Conservation (phyloP, 2,329 filamentous ascomycete genomes). For the Fusarium sp. region DNA sequence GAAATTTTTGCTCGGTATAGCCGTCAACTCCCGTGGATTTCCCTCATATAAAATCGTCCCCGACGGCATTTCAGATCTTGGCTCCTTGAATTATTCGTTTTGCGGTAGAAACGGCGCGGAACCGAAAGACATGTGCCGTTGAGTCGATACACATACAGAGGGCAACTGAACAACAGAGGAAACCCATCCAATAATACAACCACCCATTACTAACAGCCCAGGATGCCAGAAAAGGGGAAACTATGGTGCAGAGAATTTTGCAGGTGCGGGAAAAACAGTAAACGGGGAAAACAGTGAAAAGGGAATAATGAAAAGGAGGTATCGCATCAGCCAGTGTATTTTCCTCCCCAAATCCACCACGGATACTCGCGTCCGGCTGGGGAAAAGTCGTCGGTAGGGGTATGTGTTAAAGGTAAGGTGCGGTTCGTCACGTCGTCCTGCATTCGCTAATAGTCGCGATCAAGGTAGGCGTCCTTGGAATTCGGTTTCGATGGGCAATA, state of each 20-base stretch:
- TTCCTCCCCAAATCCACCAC: slow-evolving; percentile 43
- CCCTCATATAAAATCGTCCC: slow-evolving; percentile 41
- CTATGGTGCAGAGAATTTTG: slow-evolving; percentile 53
- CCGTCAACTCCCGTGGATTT: slow-evolving; percentile 48
- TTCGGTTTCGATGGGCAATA: slow-evolving; percentile 49
- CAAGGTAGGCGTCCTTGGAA: slow-evolving; percentile 48
- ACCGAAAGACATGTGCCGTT: slow-evolving; percentile 31
- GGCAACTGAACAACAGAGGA: slow-evolving; percentile 47
- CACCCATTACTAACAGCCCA: slow-evolving; percentile 50
- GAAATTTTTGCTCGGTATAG: slow-evolving; percentile 51
- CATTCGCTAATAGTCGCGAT: slow-evolving; percentile 54
- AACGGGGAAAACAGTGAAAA: slow-evolving; percentile 40
- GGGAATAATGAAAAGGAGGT: slow-evolving; percentile 50
- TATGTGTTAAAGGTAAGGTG: slow-evolving; percentile 50
- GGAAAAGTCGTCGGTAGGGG: slow-evolving; percentile 46
- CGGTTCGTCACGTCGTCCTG: slow-evolving; percentile 58
- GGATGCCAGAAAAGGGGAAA: slow-evolving; percentile 49
- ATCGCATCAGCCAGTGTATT: slow-evolving; percentile 51
- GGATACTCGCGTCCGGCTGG: slow-evolving; percentile 42
- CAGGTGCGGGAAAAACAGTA: slow-evolving; percentile 45
- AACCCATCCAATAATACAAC: slow-evolving; percentile 55
- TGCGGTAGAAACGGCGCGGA: slow-evolving; percentile 30
- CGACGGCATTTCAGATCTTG: slow-evolving; percentile 41
- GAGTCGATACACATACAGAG: slow-evolving; percentile 44
- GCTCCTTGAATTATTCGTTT: slow-evolving; percentile 38